Conservation (phyloP, 768 basidiomycete genomes). For the Leccinum boreale region DNA sequence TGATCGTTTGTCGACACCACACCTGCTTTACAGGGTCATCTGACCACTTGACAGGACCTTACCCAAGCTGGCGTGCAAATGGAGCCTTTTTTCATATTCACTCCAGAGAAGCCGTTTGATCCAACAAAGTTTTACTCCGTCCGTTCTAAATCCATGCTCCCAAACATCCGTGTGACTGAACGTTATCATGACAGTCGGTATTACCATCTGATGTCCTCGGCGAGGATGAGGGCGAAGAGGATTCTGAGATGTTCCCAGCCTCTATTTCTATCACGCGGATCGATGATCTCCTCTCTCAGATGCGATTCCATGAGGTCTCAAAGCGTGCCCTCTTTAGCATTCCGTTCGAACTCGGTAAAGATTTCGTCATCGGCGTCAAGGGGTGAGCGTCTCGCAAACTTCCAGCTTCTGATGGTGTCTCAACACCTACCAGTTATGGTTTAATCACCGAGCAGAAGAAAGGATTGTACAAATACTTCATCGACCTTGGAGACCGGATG, state of each 20-base stretch:
- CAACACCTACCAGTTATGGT: slow-evolving; percentile 60
- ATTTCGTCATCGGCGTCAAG: slow-evolving; percentile 75
- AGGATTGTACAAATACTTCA: slow-evolving; percentile 78
- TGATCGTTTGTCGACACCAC: slow-evolving; percentile 45
- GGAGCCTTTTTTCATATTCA: slow-evolving; percentile 88
- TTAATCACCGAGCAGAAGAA: slow-evolving; percentile 87
- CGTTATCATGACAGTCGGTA: slow-evolving; percentile 45
- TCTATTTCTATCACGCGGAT: slow-evolving; percentile 76
- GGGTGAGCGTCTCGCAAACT: slow-evolving; percentile 46
- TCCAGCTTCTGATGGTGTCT: not conserved
- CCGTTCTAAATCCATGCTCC: slow-evolving; percentile 19
- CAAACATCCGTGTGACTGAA: slow-evolving; percentile 6
- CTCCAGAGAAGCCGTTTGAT: slow-evolving; percentile 64
- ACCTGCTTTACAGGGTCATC: not conserved
- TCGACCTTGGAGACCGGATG: slow-evolving; percentile 73
- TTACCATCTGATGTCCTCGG: slow-evolving; percentile 49
- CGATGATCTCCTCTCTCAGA: slow-evolving; percentile 73
- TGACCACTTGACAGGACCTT: slow-evolving; percentile 57
- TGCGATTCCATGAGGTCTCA: slow-evolving; percentile 77
- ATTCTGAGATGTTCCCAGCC: slow-evolving; percentile 55
- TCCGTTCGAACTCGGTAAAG: slow-evolving; percentile 74
- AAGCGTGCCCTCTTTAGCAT: slow-evolving; percentile 83
- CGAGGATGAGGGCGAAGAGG: slow-evolving; percentile 44
- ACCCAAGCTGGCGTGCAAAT: slow-evolving; percentile 73
- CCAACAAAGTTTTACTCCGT: slow-evolving; percentile 78